A percentile compares a stretch with the other conserved stretches of the same genome.
Evolutionary conservation across 306 rosid species (phyloP).

Genomic region (Cicer pinnatifidum): DNA sequence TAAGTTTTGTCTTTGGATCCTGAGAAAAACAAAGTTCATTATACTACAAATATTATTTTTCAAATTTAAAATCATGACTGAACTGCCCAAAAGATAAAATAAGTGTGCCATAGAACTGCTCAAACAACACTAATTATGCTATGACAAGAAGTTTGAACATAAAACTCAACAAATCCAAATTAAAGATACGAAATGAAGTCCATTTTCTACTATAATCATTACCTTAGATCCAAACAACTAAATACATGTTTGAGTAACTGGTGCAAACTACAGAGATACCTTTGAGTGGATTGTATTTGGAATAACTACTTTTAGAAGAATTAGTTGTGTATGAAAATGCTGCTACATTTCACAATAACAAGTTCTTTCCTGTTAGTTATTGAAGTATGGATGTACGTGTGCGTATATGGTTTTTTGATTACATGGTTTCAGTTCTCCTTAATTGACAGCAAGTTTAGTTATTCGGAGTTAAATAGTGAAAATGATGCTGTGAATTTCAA

Average conservation of each 20-base stretch:
- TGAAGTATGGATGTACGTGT: background rate
- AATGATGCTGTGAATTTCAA: conserved; percentile 1
- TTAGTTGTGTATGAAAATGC: background rate
- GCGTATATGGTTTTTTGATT: background rate
- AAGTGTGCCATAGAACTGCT: background rate
- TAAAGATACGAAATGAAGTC: conserved; percentile 14
- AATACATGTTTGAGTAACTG: background rate
- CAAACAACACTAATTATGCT: background rate
- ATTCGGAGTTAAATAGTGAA: background rate
- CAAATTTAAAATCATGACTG: background rate
- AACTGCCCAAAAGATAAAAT: background rate
- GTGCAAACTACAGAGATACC: background rate
- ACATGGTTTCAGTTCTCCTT: background rate
- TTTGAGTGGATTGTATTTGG: background rate
- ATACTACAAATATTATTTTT: background rate
- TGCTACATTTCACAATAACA: background rate
- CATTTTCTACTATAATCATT: background rate
- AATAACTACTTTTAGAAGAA: background rate
- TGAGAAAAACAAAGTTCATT: background rate
- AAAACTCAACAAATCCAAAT: conserved; percentile 11
- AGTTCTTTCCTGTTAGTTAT: background rate
- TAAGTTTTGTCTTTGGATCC: background rate
- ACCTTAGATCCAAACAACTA: background rate
- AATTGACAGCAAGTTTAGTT: background rate
- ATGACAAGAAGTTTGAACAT: background rate